phyloP scores from a whole-genome alignment of 352 stramenopile species.

The Phytophthora ohioensis region DNA sequence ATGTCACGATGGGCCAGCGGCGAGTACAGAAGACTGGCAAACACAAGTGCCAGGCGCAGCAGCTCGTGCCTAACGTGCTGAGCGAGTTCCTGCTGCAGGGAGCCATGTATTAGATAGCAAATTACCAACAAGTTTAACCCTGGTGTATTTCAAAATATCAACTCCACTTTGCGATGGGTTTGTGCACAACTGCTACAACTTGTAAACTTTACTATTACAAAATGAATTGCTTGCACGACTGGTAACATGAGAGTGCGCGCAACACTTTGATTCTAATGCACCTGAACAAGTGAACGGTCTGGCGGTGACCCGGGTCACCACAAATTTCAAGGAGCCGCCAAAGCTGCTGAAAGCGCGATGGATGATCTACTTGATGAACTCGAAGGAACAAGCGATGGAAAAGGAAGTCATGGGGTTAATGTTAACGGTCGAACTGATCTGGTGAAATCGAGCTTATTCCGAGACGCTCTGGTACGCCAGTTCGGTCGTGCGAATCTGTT shows the following conservation, averaged over 20 bases:
- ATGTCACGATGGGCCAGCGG: constrained; percentile 42
- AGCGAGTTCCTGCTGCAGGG: constrained; percentile 41
- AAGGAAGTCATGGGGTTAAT: constrained; percentile 8
- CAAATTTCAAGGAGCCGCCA: constrained; percentile 16
- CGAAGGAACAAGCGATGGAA: constrained; percentile 3
- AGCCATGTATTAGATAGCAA: constrained; percentile 10
- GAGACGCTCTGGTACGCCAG: constrained; percentile 34
- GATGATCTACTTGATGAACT: constrained; percentile 28
- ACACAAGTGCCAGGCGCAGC: constrained; percentile 42
- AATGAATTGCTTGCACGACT: too few species aligned
- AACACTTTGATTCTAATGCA: too few species aligned
- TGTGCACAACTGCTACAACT: too few species aligned
- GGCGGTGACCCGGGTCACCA: too few species aligned
- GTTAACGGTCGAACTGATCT: constrained; percentile 4
- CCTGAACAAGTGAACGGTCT: too few species aligned
- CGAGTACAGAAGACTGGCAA: constrained; percentile 30
- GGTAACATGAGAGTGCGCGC: too few species aligned
- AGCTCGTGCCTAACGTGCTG: constrained; percentile 47
- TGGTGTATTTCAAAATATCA: not conserved
- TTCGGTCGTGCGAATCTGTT: constrained; percentile 26
- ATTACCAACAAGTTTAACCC: not conserved
- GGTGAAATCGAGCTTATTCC: constrained; percentile 22
- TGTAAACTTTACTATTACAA: too few species aligned
- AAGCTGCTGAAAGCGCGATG: constrained; percentile 26
- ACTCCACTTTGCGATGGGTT: not conserved